Evolutionary conservation across 1,139 yeast species (phyloP).

Genomic region (Meyerozyma guilliermondii): DNA sequence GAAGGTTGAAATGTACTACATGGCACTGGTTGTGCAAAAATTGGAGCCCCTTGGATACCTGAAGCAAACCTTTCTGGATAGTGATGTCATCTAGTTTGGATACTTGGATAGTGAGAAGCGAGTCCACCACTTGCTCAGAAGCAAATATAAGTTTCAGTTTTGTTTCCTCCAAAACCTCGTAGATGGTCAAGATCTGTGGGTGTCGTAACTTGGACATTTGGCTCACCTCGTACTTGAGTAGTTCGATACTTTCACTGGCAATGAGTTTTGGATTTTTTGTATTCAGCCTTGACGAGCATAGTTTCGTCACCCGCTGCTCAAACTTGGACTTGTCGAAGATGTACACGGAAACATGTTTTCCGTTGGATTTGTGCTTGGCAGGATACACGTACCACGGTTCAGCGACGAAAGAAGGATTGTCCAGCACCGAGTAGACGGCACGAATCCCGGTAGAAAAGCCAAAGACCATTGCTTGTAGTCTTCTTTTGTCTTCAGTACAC

Average conservation of each 20-base stretch:
- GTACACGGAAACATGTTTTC: slow-evolving; percentile 70
- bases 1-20: slow-evolving; percentile 71
- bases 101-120: slow-evolving; percentile 44
- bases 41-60: slow-evolving; percentile 70
- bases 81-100: slow-evolving; percentile 57
- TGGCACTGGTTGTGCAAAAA: slow-evolving; percentile 77
- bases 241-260: slow-evolving; percentile 36
- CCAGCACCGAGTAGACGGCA: slow-evolving; percentile 67
- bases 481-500: too few relatives aligned
- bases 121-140: slow-evolving; percentile 70
- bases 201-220: slow-evolving; percentile 79
- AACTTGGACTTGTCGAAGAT: slow-evolving; percentile 80
- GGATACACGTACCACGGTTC: slow-evolving; percentile 88
- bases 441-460: slow-evolving; percentile 61
- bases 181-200: slow-evolving; percentile 76
- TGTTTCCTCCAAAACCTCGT: slow-evolving; percentile 87
- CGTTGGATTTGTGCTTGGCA: slow-evolving; percentile 59
- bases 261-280: slow-evolving; percentile 34
- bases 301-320: slow-evolving; percentile 49
- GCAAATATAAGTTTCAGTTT: slow-evolving; percentile 75
- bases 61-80: slow-evolving; percentile 82
- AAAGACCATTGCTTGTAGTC: too few relatives aligned
- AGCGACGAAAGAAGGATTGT: slow-evolving; percentile 65
- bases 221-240: slow-evolving; percentile 48
- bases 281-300: slow-evolving; percentile 36